phyloP scores from a whole-genome alignment of 345 rosid genomes.

The Cardamine chenopodiifolia region DNA sequence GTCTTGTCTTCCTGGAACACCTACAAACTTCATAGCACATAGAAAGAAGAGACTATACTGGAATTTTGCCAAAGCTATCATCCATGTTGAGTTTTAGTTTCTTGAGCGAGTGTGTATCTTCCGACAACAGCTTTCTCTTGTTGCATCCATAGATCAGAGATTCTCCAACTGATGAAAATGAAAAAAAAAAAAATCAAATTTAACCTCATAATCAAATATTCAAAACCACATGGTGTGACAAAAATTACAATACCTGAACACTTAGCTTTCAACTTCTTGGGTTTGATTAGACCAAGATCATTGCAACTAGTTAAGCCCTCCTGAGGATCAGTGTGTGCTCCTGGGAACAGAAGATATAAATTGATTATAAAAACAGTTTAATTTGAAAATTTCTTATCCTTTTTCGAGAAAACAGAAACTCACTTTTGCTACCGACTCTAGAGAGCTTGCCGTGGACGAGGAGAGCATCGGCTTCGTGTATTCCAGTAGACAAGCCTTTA shows the following conservation, averaged over 20 bases:
- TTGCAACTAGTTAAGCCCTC: conserved; percentile 18
- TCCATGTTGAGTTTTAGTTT: conserved; percentile 49
- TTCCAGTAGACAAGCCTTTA: conserved; percentile 77
- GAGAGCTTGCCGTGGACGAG: conserved; percentile 71
- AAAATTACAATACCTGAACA: conserved; percentile 44
- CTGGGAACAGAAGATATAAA: not conserved
- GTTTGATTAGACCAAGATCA: conserved; percentile 32
- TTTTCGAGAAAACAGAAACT: conserved; percentile 27
- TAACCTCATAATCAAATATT: not conserved
- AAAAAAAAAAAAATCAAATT: not conserved
- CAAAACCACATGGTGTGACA: conserved; percentile 2
- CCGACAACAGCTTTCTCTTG: conserved; percentile 58
- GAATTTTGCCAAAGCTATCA: conserved; percentile 12
- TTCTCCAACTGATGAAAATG: conserved; percentile 9
- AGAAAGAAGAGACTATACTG: not conserved
- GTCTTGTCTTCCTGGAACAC: conserved; percentile 16
- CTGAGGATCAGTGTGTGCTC: conserved; percentile 31
- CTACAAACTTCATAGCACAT: not conserved
- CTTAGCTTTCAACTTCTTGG: conserved; percentile 51
- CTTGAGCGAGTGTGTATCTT: conserved; percentile 50
- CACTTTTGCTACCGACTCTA: conserved; percentile 65
- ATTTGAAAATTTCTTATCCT: not conserved
- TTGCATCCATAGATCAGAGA: conserved; percentile 8
- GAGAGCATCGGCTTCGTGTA: conserved; percentile 51
- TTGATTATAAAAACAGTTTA: not conserved